A percentile compares a stretch with the other conserved stretches of the same genome.
phyloP scores from a whole-genome alignment of 805 yeast species.

The Pichia cephalocereana region DNA sequence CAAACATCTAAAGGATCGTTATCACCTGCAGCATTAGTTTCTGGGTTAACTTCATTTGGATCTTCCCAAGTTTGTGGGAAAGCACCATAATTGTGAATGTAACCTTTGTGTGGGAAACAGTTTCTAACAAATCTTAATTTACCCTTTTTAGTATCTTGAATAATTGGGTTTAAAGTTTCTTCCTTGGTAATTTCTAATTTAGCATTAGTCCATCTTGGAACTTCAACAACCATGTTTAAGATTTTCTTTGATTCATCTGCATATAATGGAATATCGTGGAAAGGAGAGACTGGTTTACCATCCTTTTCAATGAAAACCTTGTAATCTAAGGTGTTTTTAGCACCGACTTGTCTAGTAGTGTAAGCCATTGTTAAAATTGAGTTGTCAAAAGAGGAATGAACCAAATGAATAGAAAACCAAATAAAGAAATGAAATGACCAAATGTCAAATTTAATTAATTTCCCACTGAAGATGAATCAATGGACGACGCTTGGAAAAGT shows the following conservation, averaged over 20 bases:
- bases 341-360: conserved; percentile 89
- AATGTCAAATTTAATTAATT: no score
- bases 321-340: conserved; percentile 91
- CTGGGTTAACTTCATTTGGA: conserved; percentile 54
- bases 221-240: conserved; percentile 77
- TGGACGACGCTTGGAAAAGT: no score
- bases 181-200: conserved; percentile 92
- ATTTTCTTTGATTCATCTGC: conserved; percentile 90
- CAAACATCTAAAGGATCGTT: conserved; percentile 83
- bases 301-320: conserved; percentile 85
- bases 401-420: background rate
- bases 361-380: conserved; percentile 45
- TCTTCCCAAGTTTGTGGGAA: conserved; percentile 94
- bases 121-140: conserved; percentile 92
- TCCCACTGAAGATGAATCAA: no score
- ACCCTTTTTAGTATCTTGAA: conserved; percentile 97
- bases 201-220: conserved; percentile 98
- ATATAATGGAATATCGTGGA: conserved; percentile 88
- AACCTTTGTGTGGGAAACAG: conserved; percentile 98
- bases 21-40: conserved; percentile 65
- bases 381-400: background rate
- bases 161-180: conserved; percentile 77
- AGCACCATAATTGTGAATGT: conserved; percentile 97
- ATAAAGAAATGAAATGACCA: background rate
- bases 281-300: conserved; percentile 90